A percentile compares a stretch with the other conserved stretches of the same genome.
Evolutionary conservation across 1,284 basidiomycete species (phyloP).

Genomic region (Exsudoporus floridanus): DNA sequence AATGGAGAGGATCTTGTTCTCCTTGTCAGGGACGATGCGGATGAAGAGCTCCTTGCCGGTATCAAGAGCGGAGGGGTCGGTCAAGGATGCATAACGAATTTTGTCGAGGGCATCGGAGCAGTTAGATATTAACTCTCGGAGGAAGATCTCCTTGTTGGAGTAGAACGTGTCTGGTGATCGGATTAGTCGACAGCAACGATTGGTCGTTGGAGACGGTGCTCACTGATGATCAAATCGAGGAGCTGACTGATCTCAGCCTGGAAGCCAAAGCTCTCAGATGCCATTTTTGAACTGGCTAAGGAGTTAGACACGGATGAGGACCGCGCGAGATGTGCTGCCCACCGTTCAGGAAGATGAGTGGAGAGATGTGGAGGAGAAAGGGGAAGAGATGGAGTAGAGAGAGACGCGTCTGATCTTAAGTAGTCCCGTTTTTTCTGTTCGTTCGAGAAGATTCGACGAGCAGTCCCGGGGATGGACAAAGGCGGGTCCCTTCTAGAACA

Average conservation of each 20-base stretch:
- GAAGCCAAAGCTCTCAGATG: constrained; percentile 84
- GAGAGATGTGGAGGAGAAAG: constrained; percentile 15
- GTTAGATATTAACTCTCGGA: constrained; percentile 94
- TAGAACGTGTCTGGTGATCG: constrained; percentile 83
- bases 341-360: constrained; percentile 18
- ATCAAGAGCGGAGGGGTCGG: constrained; percentile 87
- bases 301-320: constrained; percentile 9
- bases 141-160: constrained; percentile 98
- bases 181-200: neutral
- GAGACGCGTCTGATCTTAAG: constrained; percentile 38
- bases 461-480: constrained; percentile 2
- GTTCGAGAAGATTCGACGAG: constrained; percentile 59
- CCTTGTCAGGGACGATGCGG: constrained; percentile 92
- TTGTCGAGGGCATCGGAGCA: constrained; percentile 95
- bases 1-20: constrained; percentile 89
- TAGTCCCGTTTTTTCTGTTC: constrained; percentile 39
- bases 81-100: constrained; percentile 91
- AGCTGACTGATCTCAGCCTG: constrained; percentile 98
- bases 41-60: constrained; percentile 88
- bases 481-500: constrained; percentile 31
- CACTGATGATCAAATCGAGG: constrained; percentile 89
- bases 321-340: constrained; percentile 1
- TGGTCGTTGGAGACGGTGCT: constrained; percentile 27
- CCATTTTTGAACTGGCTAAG: constrained; percentile 49
- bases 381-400: constrained; percentile 1